These are phyloP conservation scores for Pseudogymnoascus destructans DNA, from an alignment of 2,329 filamentous ascomycete species.

Conservation along the genomic window DNA sequence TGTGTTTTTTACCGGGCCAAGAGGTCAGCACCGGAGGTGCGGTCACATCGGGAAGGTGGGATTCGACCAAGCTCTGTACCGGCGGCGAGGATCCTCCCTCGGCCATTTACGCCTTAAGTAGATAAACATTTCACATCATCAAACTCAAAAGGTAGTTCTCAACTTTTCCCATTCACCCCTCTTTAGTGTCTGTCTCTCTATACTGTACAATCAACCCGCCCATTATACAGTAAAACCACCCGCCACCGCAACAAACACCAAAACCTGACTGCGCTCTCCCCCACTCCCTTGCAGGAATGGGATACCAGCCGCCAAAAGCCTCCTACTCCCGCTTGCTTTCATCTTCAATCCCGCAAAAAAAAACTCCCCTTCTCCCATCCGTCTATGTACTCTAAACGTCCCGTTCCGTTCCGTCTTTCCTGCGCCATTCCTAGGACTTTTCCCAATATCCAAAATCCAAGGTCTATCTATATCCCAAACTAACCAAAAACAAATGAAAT, in stretches of 20 bases:
- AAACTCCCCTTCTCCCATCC: neutral
- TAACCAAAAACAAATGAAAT: neutral
- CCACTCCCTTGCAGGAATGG: neutral
- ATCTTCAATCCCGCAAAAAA: neutral
- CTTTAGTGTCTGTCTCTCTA: neutral
- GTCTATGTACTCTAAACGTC: neutral
- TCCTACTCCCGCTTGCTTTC: neutral
- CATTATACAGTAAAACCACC: neutral
- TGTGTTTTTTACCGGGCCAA: no score
- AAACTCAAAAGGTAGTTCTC: neutral
- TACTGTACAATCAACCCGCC: neutral
- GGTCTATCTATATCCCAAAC: neutral
- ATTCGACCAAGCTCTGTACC: no score
- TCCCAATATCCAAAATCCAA: no score
- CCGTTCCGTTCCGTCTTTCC: neutral
- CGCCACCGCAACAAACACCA: neutral
- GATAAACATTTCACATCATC: constrained; percentile 35
- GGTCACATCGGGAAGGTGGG: no score
- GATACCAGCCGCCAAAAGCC: neutral
- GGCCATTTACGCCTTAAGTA: no score
- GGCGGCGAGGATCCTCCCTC: no score
- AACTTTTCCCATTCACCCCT: neutral
- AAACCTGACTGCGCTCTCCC: neutral
- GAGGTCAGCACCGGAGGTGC: no score
- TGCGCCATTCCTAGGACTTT: no score